Percentiles rank a stretch among this genome's conserved stretches.
phyloP scores from a whole-genome alignment of 495 filamentous ascomycete species.

The Penicillium daleae region DNA sequence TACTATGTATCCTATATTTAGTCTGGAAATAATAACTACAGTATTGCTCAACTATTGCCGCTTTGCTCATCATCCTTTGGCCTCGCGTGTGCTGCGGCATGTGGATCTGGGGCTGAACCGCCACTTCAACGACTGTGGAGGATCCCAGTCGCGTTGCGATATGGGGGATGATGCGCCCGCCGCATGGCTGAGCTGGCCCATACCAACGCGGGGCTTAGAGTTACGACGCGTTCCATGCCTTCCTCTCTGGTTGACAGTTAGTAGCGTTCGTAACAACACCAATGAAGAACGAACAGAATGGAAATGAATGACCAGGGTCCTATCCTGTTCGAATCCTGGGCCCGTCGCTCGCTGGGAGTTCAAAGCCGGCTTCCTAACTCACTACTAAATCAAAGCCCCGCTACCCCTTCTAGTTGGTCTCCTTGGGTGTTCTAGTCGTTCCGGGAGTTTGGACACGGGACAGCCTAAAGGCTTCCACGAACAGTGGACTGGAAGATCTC shows the following conservation, averaged over 20 bases:
- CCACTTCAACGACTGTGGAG: constrained; percentile 24
- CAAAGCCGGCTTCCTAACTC: constrained; percentile 1
- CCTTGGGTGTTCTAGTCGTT: constrained; percentile 13
- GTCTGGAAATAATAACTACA: too few species aligned
- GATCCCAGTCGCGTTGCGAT: constrained; percentile 17
- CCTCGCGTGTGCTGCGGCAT: constrained; percentile 17
- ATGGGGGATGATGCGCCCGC: constrained; percentile 5
- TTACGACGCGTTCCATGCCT: constrained; percentile 8
- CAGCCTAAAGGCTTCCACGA: constrained; percentile 13
- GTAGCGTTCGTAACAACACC: not conserved
- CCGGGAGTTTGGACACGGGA: constrained; percentile 30
- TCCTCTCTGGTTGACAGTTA: not conserved
- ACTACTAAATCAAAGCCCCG: not conserved
- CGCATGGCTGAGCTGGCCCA: constrained; percentile 6
- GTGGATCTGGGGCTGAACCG: constrained; percentile 34
- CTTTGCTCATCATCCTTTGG: not conserved
- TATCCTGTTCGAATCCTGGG: not conserved
- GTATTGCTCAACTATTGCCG: not conserved
- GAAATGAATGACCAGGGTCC: not conserved
- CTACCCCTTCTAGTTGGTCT: constrained; percentile 4
- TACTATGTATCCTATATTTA: not conserved
- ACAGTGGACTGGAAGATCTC: constrained; percentile 19
- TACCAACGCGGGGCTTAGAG: constrained; percentile 6
- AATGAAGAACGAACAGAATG: not conserved
- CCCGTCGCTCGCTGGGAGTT: not conserved